Conservation (phyloP, 495 filamentous ascomycete genomes). For the Annulohypoxylon moriforme region DNA sequence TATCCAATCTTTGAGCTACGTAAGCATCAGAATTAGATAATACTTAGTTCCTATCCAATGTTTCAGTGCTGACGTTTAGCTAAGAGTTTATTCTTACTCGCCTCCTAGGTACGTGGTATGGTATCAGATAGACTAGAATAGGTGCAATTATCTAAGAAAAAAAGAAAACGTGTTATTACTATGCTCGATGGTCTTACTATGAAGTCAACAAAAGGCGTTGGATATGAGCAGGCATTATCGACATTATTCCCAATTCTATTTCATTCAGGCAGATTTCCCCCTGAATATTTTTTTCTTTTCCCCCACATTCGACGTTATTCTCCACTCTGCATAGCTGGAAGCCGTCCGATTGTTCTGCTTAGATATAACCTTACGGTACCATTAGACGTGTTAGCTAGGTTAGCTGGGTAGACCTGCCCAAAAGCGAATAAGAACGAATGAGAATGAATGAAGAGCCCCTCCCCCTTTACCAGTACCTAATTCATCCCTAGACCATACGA, state of each 20-base stretch:
- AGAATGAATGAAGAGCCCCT: neutral
- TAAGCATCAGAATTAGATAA: neutral
- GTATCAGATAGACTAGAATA: too few species aligned
- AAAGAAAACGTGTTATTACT: too few species aligned
- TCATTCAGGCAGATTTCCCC: slow-evolving; percentile 16
- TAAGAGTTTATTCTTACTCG: too few species aligned
- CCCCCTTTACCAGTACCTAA: slow-evolving; percentile 30
- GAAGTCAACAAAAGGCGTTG: neutral
- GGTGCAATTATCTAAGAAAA: neutral
- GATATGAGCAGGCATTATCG: neutral
- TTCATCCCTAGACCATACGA: slow-evolving; percentile 10
- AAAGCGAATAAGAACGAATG: slow-evolving; percentile 15
- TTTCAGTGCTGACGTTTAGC: neutral
- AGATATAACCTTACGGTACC: slow-evolving; percentile 31
- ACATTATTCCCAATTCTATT: neutral
- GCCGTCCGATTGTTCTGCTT: slow-evolving; percentile 37
- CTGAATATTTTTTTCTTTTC: slow-evolving; percentile 18
- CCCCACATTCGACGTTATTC: slow-evolving; percentile 24
- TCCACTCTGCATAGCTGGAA: slow-evolving; percentile 33
- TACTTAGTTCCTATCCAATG: too few species aligned
- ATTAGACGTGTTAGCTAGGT: slow-evolving; percentile 13
- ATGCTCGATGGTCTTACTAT: neutral
- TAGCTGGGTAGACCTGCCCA: slow-evolving; percentile 23
- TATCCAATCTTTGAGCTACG: neutral
- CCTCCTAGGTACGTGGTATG: too few species aligned